Conservation (phyloP, 116 monocot genomes). For the Phalaenopsis hybrid region DNA sequence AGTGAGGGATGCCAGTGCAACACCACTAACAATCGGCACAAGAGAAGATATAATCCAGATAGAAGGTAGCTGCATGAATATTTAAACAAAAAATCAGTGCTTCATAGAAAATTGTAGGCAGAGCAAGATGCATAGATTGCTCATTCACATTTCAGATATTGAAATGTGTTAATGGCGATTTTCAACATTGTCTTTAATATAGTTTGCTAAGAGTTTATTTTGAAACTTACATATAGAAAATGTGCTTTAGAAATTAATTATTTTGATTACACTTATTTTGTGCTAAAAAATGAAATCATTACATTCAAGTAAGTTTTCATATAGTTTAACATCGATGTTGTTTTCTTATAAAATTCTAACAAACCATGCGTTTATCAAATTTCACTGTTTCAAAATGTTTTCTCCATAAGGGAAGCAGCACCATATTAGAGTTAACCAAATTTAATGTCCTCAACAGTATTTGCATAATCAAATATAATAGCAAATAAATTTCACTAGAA, state of each 20-base stretch:
- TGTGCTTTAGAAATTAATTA: not conserved
- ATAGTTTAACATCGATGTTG: not conserved
- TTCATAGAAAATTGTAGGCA: not conserved
- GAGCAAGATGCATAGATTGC: not conserved
- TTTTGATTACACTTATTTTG: not conserved
- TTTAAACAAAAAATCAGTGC: not conserved
- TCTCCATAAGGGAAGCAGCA: not conserved
- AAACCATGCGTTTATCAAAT: not conserved
- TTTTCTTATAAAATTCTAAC: not conserved
- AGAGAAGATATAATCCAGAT: conserved; percentile 50
- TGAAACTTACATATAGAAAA: not conserved
- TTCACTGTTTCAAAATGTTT: not conserved
- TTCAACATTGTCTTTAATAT: not conserved
- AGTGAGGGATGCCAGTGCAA: conserved; percentile 71
- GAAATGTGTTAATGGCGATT: not conserved
- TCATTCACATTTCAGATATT: not conserved
- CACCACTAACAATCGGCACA: conserved; percentile 73
- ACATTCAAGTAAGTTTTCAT: not conserved
- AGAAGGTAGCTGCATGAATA: conserved; percentile 47
- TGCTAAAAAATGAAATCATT: not conserved
- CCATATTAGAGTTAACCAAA: not conserved
- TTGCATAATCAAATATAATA: not conserved
- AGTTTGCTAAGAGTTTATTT: not conserved
- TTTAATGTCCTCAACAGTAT: not conserved
- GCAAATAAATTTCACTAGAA: not conserved